Percentiles rank a stretch among this genome's conserved stretches.
phyloP scores from a whole-genome alignment of 2,329 filamentous ascomycete species.

The Trichoderma sp. region DNA sequence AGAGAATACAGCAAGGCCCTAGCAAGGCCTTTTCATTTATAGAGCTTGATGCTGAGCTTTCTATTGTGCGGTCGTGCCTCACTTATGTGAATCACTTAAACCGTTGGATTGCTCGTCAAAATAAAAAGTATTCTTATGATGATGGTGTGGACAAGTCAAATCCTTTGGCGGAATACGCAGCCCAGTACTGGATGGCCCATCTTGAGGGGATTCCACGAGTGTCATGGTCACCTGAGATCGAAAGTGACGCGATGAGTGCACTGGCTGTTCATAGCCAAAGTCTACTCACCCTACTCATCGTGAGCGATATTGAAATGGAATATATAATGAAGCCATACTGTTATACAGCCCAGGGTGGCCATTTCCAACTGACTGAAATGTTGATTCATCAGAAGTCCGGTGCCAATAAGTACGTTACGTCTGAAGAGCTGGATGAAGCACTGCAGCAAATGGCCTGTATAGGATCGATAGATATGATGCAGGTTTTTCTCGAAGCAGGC shows the following conservation, averaged over 20 bases:
- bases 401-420: not conserved
- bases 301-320: too few relatives aligned
- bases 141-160: rapidly evolving
- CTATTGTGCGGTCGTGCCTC: not conserved
- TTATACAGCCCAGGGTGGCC: not conserved
- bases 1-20: not conserved
- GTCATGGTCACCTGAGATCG: not conserved
- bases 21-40: not conserved
- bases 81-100: not conserved
- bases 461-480: not conserved
- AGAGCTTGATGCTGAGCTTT: not conserved
- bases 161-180: not conserved
- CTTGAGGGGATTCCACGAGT: not conserved
- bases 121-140: rapidly evolving
- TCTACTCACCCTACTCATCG: not conserved
- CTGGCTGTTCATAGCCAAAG: not conserved
- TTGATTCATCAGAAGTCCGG: not conserved
- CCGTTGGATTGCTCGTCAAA: rapidly evolving
- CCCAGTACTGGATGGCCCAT: not conserved
- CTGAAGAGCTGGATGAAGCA: not conserved
- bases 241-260: not conserved
- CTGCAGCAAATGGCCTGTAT: not conserved
- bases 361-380: not conserved
- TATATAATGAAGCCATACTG: not conserved
- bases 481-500: not conserved